Percentiles rank a stretch among this genome's conserved stretches.
These are phyloP conservation scores for Parathielavia appendiculata DNA, from an alignment of 495 filamentous ascomycete species.

Conservation along the genomic window DNA sequence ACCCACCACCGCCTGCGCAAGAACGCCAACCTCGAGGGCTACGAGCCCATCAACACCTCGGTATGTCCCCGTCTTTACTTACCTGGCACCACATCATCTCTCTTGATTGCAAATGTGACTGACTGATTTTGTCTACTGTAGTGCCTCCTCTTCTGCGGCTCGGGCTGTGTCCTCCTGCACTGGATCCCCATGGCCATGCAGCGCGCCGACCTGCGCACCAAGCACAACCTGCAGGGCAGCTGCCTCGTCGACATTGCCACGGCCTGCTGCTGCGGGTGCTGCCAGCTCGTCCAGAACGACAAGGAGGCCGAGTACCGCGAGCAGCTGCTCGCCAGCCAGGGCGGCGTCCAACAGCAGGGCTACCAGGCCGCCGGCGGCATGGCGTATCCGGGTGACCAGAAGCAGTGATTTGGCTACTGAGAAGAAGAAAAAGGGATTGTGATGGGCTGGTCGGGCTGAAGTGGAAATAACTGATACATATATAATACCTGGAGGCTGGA, in stretches of 20 bases:
- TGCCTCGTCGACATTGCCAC: slow-evolving; percentile 36
- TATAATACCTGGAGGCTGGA: no score
- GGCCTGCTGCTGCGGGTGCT: slow-evolving; percentile 41
- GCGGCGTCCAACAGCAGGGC: slow-evolving; percentile 20
- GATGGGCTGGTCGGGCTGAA: not conserved
- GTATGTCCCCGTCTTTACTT: slow-evolving; percentile 26
- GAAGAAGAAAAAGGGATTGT: not conserved
- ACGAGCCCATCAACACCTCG: slow-evolving; percentile 40
- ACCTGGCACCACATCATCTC: no score
- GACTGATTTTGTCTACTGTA: not conserved
- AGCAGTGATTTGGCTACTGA: not conserved
- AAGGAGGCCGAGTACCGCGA: slow-evolving; percentile 33
- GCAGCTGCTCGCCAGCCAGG: slow-evolving; percentile 4
- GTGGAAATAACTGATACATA: no score
- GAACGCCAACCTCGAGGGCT: slow-evolving; percentile 36
- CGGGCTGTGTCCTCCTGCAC: slow-evolving; percentile 31
- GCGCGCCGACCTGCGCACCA: slow-evolving; percentile 39
- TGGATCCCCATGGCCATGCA: slow-evolving; percentile 40
- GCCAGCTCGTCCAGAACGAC: slow-evolving; percentile 37
- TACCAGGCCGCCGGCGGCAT: slow-evolving; percentile 29
- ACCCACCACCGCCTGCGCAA: slow-evolving; percentile 43
- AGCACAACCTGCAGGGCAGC: slow-evolving; percentile 40
- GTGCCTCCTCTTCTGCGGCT: slow-evolving; percentile 35
- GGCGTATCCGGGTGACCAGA: slow-evolving; percentile 17
- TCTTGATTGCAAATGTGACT: no score